Conservation (phyloP, 441 rosid species). For the Mallotus repandus region DNA sequence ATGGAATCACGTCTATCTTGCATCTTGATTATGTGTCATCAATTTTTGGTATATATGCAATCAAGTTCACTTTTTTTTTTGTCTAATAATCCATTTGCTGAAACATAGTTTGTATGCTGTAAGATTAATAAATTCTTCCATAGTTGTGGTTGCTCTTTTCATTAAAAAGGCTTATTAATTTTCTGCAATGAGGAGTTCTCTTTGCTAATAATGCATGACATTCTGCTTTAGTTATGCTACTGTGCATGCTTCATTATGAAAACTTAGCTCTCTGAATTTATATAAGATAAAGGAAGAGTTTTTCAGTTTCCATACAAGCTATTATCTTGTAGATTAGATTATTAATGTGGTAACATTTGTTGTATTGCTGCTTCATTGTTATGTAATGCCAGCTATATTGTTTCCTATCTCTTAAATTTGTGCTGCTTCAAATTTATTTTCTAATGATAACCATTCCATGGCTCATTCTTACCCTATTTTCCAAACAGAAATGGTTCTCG, state of each 20-base stretch:
- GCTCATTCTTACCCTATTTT: slow-evolving; percentile 10
- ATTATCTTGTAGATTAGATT: neutral
- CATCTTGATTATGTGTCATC: neutral
- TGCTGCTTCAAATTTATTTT: neutral
- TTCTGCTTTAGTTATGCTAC: neutral
- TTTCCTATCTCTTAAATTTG: neutral
- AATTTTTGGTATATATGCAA: neutral
- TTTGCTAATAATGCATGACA: neutral
- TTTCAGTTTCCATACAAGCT: neutral
- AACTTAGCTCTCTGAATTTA: neutral
- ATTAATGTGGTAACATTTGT: slow-evolving; percentile 3
- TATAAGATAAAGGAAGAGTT: neutral
- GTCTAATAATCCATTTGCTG: too few species aligned
- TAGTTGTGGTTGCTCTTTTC: neutral
- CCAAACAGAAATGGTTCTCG: slow-evolving; percentile 77
- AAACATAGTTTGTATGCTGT: neutral
- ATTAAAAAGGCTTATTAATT: neutral
- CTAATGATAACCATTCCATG: neutral
- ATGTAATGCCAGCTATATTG: neutral
- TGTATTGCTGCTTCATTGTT: slow-evolving; percentile 1
- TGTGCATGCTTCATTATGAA: neutral
- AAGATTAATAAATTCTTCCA: neutral
- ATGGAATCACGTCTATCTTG: neutral
- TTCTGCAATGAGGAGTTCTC: neutral
- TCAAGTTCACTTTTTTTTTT: too few species aligned